These are phyloP conservation scores for Coemansia reversa DNA, from an alignment of 192 early-diverging fungal species.

Conservation along the genomic window DNA sequence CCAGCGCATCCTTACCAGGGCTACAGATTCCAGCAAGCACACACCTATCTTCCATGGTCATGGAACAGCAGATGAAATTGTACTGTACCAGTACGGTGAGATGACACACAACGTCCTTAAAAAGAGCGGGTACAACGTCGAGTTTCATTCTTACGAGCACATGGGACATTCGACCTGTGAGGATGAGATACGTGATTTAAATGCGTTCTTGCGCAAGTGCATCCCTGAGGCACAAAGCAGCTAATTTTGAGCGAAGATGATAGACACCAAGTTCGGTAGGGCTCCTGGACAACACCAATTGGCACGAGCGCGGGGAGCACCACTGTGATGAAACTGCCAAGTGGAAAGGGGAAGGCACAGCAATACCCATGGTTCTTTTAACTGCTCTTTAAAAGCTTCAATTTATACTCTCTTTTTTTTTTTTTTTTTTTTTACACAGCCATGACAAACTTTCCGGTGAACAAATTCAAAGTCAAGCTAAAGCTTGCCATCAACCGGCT, in stretches of 20 bases:
- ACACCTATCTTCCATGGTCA: slow-evolving; percentile 86
- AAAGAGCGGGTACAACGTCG: slow-evolving; percentile 61
- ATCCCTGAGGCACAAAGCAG: slow-evolving; percentile 37
- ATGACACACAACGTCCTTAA: slow-evolving; percentile 64
- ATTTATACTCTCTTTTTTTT: too few relatives aligned
- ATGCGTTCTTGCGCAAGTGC: slow-evolving; percentile 60
- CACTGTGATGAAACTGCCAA: too few relatives aligned
- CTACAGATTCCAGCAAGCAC: slow-evolving; percentile 59
- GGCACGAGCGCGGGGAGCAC: too few relatives aligned
- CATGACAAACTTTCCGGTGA: slow-evolving; percentile 11
- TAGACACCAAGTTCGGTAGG: too few relatives aligned
- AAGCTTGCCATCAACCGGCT: slow-evolving; percentile 86
- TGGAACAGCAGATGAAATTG: slow-evolving; percentile 74
- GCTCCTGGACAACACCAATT: too few relatives aligned
- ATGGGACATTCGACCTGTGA: slow-evolving; percentile 73
- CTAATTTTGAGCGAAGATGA: too few relatives aligned
- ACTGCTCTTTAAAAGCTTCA: too few relatives aligned
- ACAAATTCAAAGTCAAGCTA: slow-evolving; percentile 79
- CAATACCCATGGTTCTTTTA: too few relatives aligned
- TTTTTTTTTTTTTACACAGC: too few relatives aligned
- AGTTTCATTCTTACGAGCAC: slow-evolving; percentile 74
- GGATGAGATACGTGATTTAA: slow-evolving; percentile 72
- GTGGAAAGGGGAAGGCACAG: too few relatives aligned
- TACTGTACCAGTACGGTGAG: slow-evolving; percentile 71
- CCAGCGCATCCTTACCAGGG: slow-evolving; percentile 49